Percentiles rank a stretch among this genome's conserved stretches.
Conservation (phyloP, 75 land plant species). For the Sequoia sempervirens region DNA sequence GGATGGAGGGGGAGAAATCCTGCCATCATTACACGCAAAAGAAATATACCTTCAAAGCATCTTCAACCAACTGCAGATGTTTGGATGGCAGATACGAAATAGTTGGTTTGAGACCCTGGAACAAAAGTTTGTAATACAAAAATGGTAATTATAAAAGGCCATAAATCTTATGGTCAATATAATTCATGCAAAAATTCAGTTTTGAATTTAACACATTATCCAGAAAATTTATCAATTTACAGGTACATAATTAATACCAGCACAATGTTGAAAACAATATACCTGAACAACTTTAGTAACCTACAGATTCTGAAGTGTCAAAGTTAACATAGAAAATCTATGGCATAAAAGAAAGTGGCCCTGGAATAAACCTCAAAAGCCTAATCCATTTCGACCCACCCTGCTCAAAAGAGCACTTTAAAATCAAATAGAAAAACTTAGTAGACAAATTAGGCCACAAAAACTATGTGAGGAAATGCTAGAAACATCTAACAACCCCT, state of each 20-base stretch:
- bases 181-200: background rate
- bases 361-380: background rate
- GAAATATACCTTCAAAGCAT: conserved; percentile 70
- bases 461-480: background rate
- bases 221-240: background rate
- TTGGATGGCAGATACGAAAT: conserved; percentile 71
- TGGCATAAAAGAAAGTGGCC: background rate
- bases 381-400: background rate
- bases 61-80: conserved; percentile 60
- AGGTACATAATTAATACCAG: too few species aligned
- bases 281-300: background rate
- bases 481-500: background rate
- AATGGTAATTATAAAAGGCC: background rate
- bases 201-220: background rate
- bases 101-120: conserved; percentile 65
- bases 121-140: conserved; percentile 6
- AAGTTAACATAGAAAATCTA: background rate
- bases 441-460: background rate
- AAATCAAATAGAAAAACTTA: background rate
- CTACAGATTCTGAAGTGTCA: background rate
- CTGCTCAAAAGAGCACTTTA: background rate
- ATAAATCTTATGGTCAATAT: background rate
- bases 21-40: background rate
- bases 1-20: background rate
- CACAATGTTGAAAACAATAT: background rate